A percentile compares a stretch with the other conserved stretches of the same genome.
Evolutionary conservation across 1,284 basidiomycete genomes (phyloP).

Genomic region (Gymnopus androsaceus): DNA sequence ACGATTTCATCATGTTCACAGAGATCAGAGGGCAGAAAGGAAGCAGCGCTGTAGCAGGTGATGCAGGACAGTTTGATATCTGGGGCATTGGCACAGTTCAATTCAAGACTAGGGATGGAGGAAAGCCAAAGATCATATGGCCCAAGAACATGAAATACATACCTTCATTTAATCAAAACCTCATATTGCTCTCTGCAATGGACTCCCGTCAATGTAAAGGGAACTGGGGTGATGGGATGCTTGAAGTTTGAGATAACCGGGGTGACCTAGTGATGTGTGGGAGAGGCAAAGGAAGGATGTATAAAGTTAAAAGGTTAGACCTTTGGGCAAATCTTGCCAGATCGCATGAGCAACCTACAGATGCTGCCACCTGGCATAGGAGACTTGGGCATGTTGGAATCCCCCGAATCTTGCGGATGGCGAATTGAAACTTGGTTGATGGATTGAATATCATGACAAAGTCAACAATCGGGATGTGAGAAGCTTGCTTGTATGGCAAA

Average conservation of each 20-base stretch:
- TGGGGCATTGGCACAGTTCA: neutral
- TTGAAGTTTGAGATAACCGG: neutral
- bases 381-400: conserved; percentile 8
- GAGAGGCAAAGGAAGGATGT: neutral
- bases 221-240: neutral
- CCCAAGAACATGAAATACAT: conserved; percentile 1
- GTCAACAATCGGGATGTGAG: conserved; percentile 12
- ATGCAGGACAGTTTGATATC: neutral
- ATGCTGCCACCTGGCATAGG: conserved; percentile 9
- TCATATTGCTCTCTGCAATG: neutral
- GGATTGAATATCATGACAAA: conserved; percentile 8
- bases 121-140: neutral
- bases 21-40: neutral
- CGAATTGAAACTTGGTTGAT: neutral
- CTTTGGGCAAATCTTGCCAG: neutral
- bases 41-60: neutral
- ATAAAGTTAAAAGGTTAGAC: neutral
- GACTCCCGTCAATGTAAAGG: neutral
- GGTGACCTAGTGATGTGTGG: neutral
- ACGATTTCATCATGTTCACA: neutral
- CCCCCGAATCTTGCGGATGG: neutral
- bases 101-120: neutral
- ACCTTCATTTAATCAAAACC: neutral
- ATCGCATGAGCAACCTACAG: conserved; percentile 4
- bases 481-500: conserved; percentile 27